phyloP scores from a whole-genome alignment of 805 yeast species.

The Spathaspora hagerdaliae region DNA sequence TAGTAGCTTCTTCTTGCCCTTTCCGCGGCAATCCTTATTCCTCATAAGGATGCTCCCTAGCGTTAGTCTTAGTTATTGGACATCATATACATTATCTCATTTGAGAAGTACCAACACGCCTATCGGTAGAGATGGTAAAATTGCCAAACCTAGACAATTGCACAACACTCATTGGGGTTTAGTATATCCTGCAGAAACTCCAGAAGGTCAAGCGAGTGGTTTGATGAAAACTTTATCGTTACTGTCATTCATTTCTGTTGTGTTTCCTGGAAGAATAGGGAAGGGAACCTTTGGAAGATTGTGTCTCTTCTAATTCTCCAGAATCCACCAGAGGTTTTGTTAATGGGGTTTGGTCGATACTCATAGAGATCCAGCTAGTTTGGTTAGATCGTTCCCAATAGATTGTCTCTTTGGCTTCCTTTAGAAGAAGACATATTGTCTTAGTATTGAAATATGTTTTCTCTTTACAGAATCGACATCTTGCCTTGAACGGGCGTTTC shows the following conservation, averaged over 20 bases:
- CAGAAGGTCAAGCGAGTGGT: constrained; percentile 99
- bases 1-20: no score
- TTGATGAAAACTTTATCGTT: constrained; percentile 92
- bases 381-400: no score
- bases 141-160: constrained; percentile 97
- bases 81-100: constrained; percentile 98
- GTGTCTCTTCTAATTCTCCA: constrained; percentile 86
- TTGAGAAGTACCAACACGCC: constrained; percentile 99
- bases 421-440: no score
- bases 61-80: no score
- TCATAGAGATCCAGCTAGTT: constrained; percentile 90
- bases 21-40: no score
- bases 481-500: no score
- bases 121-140: constrained; percentile 98
- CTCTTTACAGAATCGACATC: no score
- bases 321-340: constrained; percentile 93
- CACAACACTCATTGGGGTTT: constrained; percentile 99
- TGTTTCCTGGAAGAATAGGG: constrained; percentile 98
- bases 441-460: no score
- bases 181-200: constrained; percentile 99
- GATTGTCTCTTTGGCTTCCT: no score
- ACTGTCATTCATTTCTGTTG: constrained; percentile 96
- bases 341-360: constrained; percentile 99
- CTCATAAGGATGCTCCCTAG: no score
- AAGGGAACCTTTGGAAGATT: constrained; percentile 95